Percentiles rank a stretch among this genome's conserved stretches.
Conservation (phyloP, 495 filamentous ascomycete species). For the Zalerion maritima region DNA sequence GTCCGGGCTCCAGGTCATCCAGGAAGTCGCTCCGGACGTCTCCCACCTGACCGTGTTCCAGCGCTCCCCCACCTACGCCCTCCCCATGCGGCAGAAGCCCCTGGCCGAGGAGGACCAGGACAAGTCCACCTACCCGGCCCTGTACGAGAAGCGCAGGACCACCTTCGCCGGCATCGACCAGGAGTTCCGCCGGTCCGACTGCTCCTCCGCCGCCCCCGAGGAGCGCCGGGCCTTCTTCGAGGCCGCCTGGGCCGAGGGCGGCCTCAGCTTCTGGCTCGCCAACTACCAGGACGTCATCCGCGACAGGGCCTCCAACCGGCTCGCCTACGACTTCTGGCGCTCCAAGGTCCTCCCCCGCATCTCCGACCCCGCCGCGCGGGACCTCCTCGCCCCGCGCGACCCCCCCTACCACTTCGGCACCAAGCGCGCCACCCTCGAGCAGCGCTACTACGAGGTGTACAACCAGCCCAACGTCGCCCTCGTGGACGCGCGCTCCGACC, state of each 20-base stretch:
- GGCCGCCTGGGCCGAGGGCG: constrained; percentile 29
- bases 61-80: constrained; percentile 36
- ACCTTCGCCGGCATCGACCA: constrained; percentile 34
- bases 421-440: constrained; percentile 34
- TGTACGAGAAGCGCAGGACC: constrained; percentile 29
- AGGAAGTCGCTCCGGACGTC: constrained; percentile 22
- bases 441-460: constrained; percentile 36
- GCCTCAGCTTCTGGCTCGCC: constrained; percentile 37
- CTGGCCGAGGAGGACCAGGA: constrained; percentile 28
- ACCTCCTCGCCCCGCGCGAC: constrained; percentile 33
- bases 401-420: constrained; percentile 35
- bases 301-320: constrained; percentile 30
- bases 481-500: constrained; percentile 31
- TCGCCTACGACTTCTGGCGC: constrained; percentile 28
- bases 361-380: constrained; percentile 27
- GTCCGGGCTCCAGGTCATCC: constrained; percentile 39
- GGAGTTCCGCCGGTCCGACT: constrained; percentile 22
- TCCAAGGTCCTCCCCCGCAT: constrained; percentile 29
- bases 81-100: constrained; percentile 33
- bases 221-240: constrained; percentile 34
- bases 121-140: constrained; percentile 27
- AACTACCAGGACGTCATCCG: constrained; percentile 36
- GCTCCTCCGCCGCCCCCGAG: constrained; percentile 31
- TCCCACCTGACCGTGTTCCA: constrained; percentile 33
- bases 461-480: constrained; percentile 34